Conservation (phyloP, 768 basidiomycete genomes). For the Nevesoporus exiguus region DNA sequence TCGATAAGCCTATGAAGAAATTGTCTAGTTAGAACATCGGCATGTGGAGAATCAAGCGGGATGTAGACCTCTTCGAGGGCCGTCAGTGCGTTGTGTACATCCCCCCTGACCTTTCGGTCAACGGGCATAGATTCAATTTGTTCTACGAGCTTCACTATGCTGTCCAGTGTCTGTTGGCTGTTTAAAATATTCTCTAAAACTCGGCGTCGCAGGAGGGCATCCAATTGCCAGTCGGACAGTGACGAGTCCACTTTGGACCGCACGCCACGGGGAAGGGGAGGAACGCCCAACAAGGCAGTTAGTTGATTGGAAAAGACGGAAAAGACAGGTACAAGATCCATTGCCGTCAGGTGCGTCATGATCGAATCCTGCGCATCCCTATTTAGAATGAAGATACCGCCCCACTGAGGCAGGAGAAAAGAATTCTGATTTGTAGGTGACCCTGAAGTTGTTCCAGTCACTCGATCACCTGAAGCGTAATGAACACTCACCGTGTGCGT, state of each 20-base stretch:
- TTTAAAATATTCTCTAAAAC: constrained; percentile 63
- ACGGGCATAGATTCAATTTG: constrained; percentile 94
- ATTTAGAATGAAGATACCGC: constrained; percentile 80
- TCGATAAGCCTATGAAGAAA: constrained; percentile 23
- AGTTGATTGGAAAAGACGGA: constrained; percentile 68
- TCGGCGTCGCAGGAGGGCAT: constrained; percentile 69
- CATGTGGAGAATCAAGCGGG: neutral
- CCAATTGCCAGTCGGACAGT: constrained; percentile 76
- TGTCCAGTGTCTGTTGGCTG: constrained; percentile 70
- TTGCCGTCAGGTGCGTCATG: constrained; percentile 32
- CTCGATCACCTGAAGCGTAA: constrained; percentile 1
- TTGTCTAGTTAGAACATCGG: constrained; percentile 7
- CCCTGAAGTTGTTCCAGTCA: constrained; percentile 36
- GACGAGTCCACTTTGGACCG: constrained; percentile 21
- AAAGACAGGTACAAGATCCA: constrained; percentile 53
- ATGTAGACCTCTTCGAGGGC: constrained; percentile 67
- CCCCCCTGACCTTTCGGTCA: constrained; percentile 65
- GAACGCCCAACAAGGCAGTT: constrained; percentile 75
- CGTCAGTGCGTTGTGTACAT: constrained; percentile 65
- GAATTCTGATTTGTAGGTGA: constrained; percentile 49
- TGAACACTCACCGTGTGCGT: constrained; percentile 43
- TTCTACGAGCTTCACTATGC: constrained; percentile 79
- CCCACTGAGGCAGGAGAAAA: constrained; percentile 94
- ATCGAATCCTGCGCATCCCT: constrained; percentile 33
- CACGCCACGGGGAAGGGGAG: constrained; percentile 53